A percentile compares a stretch with the other conserved stretches of the same genome.
Evolutionary conservation across 257 asterid genomes (phyloP).

Genomic region (Plectranthus barbatus): DNA sequence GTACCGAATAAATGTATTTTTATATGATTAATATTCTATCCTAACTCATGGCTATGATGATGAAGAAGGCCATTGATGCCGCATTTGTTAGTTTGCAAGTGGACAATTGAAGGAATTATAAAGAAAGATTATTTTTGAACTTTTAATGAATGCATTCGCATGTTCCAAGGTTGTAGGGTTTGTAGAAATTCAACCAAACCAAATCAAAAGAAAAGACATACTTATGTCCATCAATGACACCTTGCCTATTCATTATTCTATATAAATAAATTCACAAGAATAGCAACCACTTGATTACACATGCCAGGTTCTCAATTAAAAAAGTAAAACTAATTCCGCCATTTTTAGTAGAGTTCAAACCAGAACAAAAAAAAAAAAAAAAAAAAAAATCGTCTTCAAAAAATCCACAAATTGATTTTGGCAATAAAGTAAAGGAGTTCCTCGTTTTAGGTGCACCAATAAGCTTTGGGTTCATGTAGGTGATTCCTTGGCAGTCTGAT

Average conservation of each 20-base stretch:
- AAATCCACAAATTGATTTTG: too few species aligned
- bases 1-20: too few species aligned
- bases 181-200: slow-evolving; percentile 5
- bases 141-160: neutral
- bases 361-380: too few species aligned
- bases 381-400: too few species aligned
- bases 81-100: slow-evolving; percentile 7
- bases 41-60: neutral
- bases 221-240: slow-evolving; percentile 28
- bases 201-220: slow-evolving; percentile 28
- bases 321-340: slow-evolving; percentile 6
- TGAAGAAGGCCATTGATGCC: neutral
- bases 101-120: neutral
- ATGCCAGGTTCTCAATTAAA: slow-evolving; percentile 14
- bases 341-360: too few species aligned
- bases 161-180: slow-evolving; percentile 34
- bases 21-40: slow-evolving; percentile 9
- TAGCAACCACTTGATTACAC: slow-evolving; percentile 10
- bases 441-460: slow-evolving; percentile 11
- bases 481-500: slow-evolving; percentile 11
- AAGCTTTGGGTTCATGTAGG: neutral
- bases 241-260: slow-evolving; percentile 1
- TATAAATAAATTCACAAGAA: neutral
- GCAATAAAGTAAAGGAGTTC: slow-evolving; percentile 6
- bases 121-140: neutral